phyloP scores from a whole-genome alignment of 2,329 filamentous ascomycete genomes.

The Colletotrichum caudatum region DNA sequence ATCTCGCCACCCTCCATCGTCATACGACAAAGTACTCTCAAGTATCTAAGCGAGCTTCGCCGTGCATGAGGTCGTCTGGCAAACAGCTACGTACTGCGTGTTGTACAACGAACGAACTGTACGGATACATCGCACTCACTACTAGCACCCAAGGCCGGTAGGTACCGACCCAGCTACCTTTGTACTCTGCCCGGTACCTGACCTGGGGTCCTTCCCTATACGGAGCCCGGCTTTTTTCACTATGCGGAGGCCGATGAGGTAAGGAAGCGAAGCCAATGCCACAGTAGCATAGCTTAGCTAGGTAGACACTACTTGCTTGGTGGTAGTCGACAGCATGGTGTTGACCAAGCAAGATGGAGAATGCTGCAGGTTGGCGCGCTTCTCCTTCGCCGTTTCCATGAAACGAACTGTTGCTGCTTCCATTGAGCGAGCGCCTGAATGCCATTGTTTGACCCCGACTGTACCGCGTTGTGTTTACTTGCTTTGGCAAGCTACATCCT shows the following conservation, averaged over 20 bases:
- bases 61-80: neutral
- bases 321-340: neutral
- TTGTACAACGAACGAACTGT: neutral
- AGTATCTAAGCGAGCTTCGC: constrained; percentile 6
- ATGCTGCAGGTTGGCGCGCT: constrained; percentile 33
- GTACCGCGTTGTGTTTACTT: neutral
- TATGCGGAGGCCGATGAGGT: constrained; percentile 25
- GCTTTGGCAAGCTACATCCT: constrained; percentile 10
- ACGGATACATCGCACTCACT: too few relatives aligned
- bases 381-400: neutral
- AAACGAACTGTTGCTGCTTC: constrained; percentile 3
- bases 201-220: constrained; percentile 1
- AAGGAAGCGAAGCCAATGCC: constrained; percentile 21
- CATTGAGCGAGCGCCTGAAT: constrained; percentile 18
- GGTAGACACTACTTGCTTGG: too few relatives aligned
- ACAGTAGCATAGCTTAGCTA: neutral
- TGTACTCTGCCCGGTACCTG: constrained; percentile 15
- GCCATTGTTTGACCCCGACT: constrained; percentile 5
- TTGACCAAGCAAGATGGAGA: neutral
- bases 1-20: neutral
- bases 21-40: constrained; percentile 7
- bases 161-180: neutral
- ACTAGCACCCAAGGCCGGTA: too few relatives aligned
- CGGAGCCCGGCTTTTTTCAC: neutral
- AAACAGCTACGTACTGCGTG: neutral